phyloP scores from a whole-genome alignment of 2,329 filamentous ascomycete species.

The Fusarium caatingaense region DNA sequence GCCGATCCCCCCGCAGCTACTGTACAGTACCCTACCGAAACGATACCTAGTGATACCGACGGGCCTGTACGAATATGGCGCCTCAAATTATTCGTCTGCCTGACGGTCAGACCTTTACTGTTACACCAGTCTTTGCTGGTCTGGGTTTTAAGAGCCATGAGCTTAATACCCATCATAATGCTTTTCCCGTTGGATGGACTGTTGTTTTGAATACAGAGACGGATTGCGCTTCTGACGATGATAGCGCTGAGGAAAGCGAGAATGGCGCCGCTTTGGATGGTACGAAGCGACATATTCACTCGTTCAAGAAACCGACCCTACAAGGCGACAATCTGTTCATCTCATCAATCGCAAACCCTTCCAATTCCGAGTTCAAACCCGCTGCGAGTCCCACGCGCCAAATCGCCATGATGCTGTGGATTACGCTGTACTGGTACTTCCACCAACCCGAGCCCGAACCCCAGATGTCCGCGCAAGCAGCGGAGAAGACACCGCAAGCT shows the following conservation, averaged over 20 bases:
- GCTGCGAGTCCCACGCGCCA: constrained; percentile 84
- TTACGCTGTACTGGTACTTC: constrained; percentile 97
- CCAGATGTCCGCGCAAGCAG: constrained; percentile 71
- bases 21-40: background rate
- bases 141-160: constrained; percentile 89
- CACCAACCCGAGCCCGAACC: constrained; percentile 81
- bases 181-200: constrained; percentile 90
- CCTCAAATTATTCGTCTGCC: constrained; percentile 75
- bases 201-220: constrained; percentile 80
- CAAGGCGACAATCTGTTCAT: constrained; percentile 87
- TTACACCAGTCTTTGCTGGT: constrained; percentile 90
- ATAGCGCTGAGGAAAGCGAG: constrained; percentile 40
- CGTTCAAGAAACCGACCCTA: constrained; percentile 78
- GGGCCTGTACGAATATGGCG: constrained; percentile 47
- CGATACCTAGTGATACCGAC: constrained; percentile 4
- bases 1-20: constrained; percentile 36
- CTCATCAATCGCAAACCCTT: constrained; percentile 88
- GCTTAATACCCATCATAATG: constrained; percentile 72
- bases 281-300: constrained; percentile 41
- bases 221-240: constrained; percentile 31
- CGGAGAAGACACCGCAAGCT: constrained; percentile 71
- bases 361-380: constrained; percentile 81
- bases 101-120: constrained; percentile 85
- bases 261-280: constrained; percentile 38
- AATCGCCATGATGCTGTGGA: constrained; percentile 97